Percentiles rank a stretch among this genome's conserved stretches.
phyloP scores from a whole-genome alignment of 2,329 filamentous ascomycete genomes.

The Colletotrichum echinochloae region DNA sequence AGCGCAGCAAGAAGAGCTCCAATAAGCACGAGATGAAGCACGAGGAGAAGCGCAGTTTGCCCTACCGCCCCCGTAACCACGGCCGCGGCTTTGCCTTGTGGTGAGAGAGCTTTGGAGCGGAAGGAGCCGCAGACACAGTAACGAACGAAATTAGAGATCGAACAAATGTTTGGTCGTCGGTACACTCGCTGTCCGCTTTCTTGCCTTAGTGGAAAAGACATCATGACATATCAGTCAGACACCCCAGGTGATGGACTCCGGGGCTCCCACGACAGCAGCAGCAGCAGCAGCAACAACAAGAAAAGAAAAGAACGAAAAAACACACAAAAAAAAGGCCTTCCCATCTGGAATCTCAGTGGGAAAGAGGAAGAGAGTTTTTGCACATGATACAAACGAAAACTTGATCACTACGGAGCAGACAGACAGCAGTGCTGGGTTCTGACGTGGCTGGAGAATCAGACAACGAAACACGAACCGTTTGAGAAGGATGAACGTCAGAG shows the following conservation, averaged over 20 bases:
- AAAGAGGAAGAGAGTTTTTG: neutral
- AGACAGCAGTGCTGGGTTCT: conserved; percentile 33
- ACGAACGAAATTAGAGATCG: neutral
- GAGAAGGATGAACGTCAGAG: neutral
- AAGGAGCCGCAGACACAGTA: neutral
- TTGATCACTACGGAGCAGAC: conserved; percentile 5
- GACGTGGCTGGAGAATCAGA: conserved; percentile 9
- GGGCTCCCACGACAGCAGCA: neutral
- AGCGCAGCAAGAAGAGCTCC: neutral
- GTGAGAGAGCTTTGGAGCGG: neutral
- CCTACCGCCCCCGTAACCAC: conserved; percentile 24
- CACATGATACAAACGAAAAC: conserved; percentile 20
- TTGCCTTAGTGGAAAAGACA: neutral
- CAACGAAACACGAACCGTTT: conserved; percentile 4
- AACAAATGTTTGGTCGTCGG: neutral
- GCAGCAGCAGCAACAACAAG: neutral
- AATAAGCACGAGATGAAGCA: neutral
- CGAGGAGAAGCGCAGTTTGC: too few species aligned
- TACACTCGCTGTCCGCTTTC: neutral
- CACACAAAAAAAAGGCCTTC: neutral
- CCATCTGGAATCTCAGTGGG: neutral
- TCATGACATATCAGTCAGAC: conserved; percentile 22
- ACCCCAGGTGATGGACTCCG: neutral
- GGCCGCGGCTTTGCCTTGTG: conserved; percentile 25
- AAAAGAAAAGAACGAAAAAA: neutral